phyloP scores from a whole-genome alignment of 208 protist genomes.

The Wallacemonas sp. region DNA sequence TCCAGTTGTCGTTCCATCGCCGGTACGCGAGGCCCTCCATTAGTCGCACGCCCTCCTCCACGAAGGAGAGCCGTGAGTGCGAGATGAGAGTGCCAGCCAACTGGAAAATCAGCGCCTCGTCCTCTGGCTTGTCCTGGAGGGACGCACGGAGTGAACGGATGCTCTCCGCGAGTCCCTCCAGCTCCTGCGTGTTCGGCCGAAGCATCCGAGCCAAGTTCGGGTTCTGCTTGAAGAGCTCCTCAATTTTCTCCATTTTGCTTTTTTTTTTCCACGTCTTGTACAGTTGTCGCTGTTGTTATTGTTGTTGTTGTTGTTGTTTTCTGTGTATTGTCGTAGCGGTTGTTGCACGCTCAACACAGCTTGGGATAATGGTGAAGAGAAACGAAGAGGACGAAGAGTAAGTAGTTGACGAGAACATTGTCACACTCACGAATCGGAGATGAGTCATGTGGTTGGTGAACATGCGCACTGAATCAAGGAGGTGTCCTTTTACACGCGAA shows the following conservation, averaged over 20 bases:
- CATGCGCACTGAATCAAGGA: too few species aligned
- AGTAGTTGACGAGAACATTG: too few species aligned
- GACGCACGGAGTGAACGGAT: slow-evolving; percentile 40
- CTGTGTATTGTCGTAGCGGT: too few species aligned
- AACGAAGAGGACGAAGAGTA: too few species aligned
- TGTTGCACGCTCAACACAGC: too few species aligned
- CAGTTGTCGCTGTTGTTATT: neutral
- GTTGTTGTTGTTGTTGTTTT: too few species aligned
- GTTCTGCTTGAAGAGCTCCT: slow-evolving; percentile 53
- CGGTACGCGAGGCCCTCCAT: slow-evolving; percentile 67
- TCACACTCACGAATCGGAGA: too few species aligned
- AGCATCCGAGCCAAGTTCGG: slow-evolving; percentile 42
- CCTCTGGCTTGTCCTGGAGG: slow-evolving; percentile 29
- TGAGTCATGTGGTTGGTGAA: too few species aligned
- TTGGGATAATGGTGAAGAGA: too few species aligned
- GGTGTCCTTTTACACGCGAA: too few species aligned
- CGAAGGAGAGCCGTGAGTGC: slow-evolving; percentile 45
- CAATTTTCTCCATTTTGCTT: slow-evolving; percentile 26
- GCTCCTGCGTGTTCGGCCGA: slow-evolving; percentile 50
- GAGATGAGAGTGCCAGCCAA: slow-evolving; percentile 66
- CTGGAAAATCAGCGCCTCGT: slow-evolving; percentile 49
- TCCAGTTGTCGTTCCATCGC: slow-evolving; percentile 52
- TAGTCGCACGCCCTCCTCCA: slow-evolving; percentile 67
- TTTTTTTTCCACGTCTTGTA: neutral
- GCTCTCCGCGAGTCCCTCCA: slow-evolving; percentile 44